Evolutionary conservation across 345 rosid genomes (phyloP).

Genomic region (Salix koriyanagi): DNA sequence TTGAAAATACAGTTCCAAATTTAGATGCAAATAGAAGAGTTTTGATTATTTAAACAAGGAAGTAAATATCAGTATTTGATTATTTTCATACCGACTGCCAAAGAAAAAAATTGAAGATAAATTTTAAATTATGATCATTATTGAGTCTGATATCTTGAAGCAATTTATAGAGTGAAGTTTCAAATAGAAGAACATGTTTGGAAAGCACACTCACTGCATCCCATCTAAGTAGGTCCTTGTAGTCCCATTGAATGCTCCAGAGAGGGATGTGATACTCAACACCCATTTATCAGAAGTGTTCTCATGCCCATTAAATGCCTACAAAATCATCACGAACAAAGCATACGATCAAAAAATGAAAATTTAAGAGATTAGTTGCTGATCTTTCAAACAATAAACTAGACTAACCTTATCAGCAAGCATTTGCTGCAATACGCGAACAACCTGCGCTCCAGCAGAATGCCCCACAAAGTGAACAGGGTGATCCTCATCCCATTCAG

Average conservation of each 20-base stretch:
- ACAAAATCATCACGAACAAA: slow-evolving; percentile 23
- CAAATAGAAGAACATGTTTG: not conserved
- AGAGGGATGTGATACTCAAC: slow-evolving; percentile 81
- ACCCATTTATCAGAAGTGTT: slow-evolving; percentile 88
- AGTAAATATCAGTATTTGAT: not conserved
- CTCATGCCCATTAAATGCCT: slow-evolving; percentile 79
- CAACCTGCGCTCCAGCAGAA: slow-evolving; percentile 98
- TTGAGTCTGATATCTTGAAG: too few species aligned
- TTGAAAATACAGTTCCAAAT: not conserved
- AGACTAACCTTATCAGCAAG: slow-evolving; percentile 77
- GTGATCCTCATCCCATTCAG: slow-evolving; percentile 93
- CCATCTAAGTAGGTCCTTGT: slow-evolving; percentile 92
- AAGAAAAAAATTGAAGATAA: too few species aligned
- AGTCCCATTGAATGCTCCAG: slow-evolving; percentile 96
- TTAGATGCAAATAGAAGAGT: not conserved
- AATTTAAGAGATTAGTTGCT: not conserved
- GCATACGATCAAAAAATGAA: not conserved
- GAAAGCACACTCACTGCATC: slow-evolving; percentile 68
- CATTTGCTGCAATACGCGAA: slow-evolving; percentile 98
- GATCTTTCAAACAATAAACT: not conserved
- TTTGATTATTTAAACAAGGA: not conserved
- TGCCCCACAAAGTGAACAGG: slow-evolving; percentile 98
- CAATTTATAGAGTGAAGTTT: not conserved
- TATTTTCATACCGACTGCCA: not conserved
- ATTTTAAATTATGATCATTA: too few species aligned